phyloP scores from a whole-genome alignment of 371 early-diverging fungal genomes.

The Rhizopus delemar region DNA sequence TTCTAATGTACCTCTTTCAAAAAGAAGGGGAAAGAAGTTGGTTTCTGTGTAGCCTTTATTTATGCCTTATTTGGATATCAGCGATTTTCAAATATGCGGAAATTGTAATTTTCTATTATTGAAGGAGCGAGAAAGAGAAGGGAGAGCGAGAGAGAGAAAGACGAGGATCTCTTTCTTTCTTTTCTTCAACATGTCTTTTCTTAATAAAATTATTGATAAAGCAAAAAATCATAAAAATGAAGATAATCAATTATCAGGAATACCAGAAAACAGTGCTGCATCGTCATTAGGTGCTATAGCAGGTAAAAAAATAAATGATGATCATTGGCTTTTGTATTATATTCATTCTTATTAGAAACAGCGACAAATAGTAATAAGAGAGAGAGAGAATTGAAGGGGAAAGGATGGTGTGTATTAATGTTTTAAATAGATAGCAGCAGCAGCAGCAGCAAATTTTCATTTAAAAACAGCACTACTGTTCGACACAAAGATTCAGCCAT shows the following conservation, averaged over 20 bases:
- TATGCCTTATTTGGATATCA: neutral
- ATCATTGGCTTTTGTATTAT: neutral
- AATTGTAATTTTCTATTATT: neutral
- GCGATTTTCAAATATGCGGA: neutral
- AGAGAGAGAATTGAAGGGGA: neutral
- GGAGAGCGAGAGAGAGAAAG: neutral
- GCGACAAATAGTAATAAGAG: neutral
- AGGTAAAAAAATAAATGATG: neutral
- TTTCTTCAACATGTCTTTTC: slow-evolving; percentile 34
- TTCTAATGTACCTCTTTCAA: no score
- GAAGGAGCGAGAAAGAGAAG: neutral
- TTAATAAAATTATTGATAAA: slow-evolving; percentile 80
- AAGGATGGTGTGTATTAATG: no score
- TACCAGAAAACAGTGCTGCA: neutral
- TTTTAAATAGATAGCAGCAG: no score
- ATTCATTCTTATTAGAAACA: neutral
- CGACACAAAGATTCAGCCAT: slow-evolving; percentile 11
- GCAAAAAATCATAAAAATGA: slow-evolving; percentile 1
- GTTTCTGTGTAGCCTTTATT: no score
- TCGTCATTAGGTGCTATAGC: neutral
- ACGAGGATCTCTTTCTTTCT: neutral
- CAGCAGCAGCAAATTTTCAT: neutral
- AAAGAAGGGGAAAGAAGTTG: no score
- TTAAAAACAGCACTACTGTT: neutral
- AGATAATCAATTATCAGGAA: neutral